These are phyloP conservation scores for Hyphopichia khmerensis DNA, from an alignment of 1,139 yeast species.

Conservation along the genomic window DNA sequence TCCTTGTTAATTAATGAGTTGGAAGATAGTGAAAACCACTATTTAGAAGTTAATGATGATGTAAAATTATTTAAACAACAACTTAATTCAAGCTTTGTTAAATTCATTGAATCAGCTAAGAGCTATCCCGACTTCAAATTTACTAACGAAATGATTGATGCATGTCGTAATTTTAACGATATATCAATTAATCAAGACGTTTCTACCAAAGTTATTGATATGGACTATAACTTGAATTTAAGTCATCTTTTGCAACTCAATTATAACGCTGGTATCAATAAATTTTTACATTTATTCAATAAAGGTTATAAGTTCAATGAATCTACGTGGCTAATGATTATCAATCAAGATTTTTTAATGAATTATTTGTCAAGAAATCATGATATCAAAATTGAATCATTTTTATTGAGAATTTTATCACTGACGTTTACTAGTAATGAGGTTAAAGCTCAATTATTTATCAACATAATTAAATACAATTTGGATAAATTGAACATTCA, in stretches of 20 bases:
- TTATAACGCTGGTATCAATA: constrained; percentile 24
- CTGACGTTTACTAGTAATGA: constrained; percentile 16
- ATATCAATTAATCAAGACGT: background rate
- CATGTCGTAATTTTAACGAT: constrained; percentile 8
- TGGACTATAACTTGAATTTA: constrained; percentile 24
- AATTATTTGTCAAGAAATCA: constrained; percentile 17
- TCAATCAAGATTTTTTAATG: constrained; percentile 28
- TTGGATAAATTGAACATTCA: constrained; percentile 31
- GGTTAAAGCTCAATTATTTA: constrained; percentile 15
- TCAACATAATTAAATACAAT: constrained; percentile 20
- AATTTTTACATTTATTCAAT: constrained; percentile 26
- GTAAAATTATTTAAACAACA: constrained; percentile 24
- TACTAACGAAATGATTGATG: constrained; percentile 21
- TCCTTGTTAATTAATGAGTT: constrained; percentile 48
- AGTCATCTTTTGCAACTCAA: constrained; percentile 29
- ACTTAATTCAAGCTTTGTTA: constrained; percentile 18
- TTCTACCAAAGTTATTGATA: constrained; percentile 5
- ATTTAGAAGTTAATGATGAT: constrained; percentile 39
- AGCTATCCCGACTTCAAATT: constrained; percentile 7
- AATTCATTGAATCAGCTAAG: constrained; percentile 7
- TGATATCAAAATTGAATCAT: constrained; percentile 18
- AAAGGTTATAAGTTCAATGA: constrained; percentile 31
- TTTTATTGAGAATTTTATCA: constrained; percentile 25
- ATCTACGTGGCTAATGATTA: constrained; percentile 34
- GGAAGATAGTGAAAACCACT: constrained; percentile 52